A percentile compares a stretch with the other conserved stretches of the same genome.
These are phyloP conservation scores for Heimioporus sp. DNA, from an alignment of 768 basidiomycete species.

Conservation along the genomic window DNA sequence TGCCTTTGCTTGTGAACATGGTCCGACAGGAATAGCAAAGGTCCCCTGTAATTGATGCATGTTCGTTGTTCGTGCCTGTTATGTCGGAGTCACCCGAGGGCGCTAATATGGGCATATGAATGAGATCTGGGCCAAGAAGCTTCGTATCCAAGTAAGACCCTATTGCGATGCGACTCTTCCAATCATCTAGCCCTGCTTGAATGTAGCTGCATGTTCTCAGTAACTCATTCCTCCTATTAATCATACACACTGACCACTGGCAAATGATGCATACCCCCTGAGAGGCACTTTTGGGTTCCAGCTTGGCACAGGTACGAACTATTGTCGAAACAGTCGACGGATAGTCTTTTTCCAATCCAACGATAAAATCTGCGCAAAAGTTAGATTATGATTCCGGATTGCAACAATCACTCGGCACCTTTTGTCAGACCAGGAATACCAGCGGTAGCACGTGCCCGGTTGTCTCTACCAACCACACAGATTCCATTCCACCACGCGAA, in stretches of 20 bases:
- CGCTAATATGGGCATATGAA: conserved; percentile 3
- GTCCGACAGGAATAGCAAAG: conserved; percentile 67
- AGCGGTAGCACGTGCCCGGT: conserved; percentile 44
- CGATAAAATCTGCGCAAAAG: conserved; percentile 61
- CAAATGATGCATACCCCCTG: conserved; percentile 58
- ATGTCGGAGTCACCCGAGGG: neutral
- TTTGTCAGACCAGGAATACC: conserved; percentile 68
- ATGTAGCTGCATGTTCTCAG: conserved; percentile 46
- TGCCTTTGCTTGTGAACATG: conserved; percentile 56
- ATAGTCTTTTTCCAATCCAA: conserved; percentile 77
- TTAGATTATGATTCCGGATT: neutral
- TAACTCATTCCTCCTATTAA: neutral
- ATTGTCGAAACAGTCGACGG: conserved; percentile 87
- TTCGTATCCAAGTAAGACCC: conserved; percentile 40
- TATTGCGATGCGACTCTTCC: conserved; percentile 76
- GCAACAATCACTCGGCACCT: conserved; percentile 40
- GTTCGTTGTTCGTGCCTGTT: neutral
- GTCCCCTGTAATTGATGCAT: conserved; percentile 34
- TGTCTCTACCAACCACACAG: conserved; percentile 49
- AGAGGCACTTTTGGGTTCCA: conserved; percentile 61
- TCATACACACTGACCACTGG: conserved; percentile 47
- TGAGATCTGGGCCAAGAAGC: conserved; percentile 12
- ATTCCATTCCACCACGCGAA: conserved; percentile 76
- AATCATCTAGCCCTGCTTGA: conserved; percentile 62
- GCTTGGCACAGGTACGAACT: conserved; percentile 74